phyloP scores from a whole-genome alignment of 2,329 filamentous ascomycete genomes.

The Furcasterigmium furcatum region DNA sequence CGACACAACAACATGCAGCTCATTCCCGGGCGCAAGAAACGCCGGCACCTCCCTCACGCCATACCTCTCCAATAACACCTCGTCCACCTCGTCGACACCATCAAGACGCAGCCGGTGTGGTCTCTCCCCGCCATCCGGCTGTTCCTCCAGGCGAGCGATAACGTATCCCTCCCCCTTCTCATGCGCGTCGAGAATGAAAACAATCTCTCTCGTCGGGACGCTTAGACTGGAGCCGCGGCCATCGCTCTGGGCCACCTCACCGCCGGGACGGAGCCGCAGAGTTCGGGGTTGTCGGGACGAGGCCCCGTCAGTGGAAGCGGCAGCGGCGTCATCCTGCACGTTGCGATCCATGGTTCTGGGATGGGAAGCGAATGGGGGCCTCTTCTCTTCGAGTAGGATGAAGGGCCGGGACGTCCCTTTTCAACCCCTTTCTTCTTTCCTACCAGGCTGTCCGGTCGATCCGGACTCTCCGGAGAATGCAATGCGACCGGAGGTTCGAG shows the following conservation, averaged over 20 bases:
- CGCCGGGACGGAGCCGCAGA: slow-evolving; percentile 1
- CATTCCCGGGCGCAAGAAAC: slow-evolving; percentile 22
- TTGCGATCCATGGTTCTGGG: not conserved
- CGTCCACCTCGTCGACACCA: slow-evolving; percentile 27
- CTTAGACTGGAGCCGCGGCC: not conserved
- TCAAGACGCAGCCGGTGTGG: slow-evolving; percentile 25
- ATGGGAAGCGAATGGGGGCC: not conserved
- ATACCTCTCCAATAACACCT: slow-evolving; percentile 29
- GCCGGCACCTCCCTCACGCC: slow-evolving; percentile 32
- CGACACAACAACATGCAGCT: slow-evolving; percentile 65
- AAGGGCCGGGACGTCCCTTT: too few species aligned
- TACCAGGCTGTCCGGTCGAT: too few species aligned
- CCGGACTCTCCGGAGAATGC: too few species aligned
- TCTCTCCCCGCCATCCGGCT: slow-evolving; percentile 16
- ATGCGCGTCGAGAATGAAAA: slow-evolving; percentile 14
- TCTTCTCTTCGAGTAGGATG: not conserved
- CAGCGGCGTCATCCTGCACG: not conserved
- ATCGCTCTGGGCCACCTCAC: slow-evolving; percentile 8
- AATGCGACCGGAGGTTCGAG: too few species aligned
- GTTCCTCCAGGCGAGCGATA: slow-evolving; percentile 35
- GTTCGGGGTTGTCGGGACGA: not conserved
- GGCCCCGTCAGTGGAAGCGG: not conserved
- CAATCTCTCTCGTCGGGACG: slow-evolving; percentile 16
- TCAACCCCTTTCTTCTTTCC: too few species aligned
- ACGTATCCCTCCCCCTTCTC: slow-evolving; percentile 11